Base-by-base conservation (phyloP, 768 basidiomycete genomes). In the Xanthoconium stramineum region DNA sequence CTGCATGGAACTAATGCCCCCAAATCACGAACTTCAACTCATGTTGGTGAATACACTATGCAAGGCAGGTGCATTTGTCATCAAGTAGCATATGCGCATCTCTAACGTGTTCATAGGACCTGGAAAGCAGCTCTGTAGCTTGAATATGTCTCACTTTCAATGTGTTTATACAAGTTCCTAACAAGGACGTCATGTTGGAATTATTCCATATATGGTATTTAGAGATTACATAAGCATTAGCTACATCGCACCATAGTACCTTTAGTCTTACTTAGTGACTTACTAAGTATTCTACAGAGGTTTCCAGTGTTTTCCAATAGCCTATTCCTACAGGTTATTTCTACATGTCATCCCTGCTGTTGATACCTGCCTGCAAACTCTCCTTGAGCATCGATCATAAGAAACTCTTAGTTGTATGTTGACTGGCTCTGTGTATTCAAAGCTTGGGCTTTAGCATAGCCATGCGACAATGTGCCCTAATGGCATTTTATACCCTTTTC, bases 1-100 rank as follows among this genome's bases (percentile, higher is more conserved):
- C 66, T 92, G 91, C 65, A 70, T 78, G 51, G 83, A 88, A 65
- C 69, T 89, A 20, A 90, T 94, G 84, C 81, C 83, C 38, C 63
- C 74, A 10, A 69, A 78, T 37, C 83, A 91, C 64, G 89, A 91
- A 57, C 75, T 92, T 33, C 80, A 83, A 49, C 75, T 94, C 24
- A 91, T 94, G 87, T 78, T 93, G 20, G 85, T 94, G 56, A 94
- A 94, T 61, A 92, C 91, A 6, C 67, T 92, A 33, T 84, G 90
- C 59, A 94, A 94, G 80, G 91, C 85, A 62, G 53, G 67, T 43
- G 8, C 30, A 36, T 6, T 46, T 51, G 10, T 36, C n/a, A 29
- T 33, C 39, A 10, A 47, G 32, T 58, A 9, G 11, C 42, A 45
- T 19, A 40, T 33, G 14, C 24, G 38, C 20, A 13, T 42, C 12